Evolutionary conservation across 257 asterid species (phyloP).

Genomic region (Penstemon eatonii): DNA sequence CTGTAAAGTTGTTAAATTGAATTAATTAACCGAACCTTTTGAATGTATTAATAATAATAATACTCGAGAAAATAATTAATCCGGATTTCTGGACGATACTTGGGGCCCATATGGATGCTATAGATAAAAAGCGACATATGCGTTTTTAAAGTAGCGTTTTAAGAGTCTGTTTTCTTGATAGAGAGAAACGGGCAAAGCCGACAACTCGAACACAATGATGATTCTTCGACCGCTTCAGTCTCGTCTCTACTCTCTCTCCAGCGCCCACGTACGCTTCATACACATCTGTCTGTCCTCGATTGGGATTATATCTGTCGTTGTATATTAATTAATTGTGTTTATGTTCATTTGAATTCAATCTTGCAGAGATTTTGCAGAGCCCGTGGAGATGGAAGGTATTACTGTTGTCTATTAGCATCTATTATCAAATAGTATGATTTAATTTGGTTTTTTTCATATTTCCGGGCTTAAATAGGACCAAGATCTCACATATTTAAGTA

Average conservation of each 20-base stretch:
- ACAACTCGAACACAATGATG: slow-evolving; percentile 5
- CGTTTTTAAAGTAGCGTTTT: no score
- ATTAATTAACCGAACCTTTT: no score
- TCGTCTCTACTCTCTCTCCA: slow-evolving; percentile 39
- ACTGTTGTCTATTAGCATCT: neutral
- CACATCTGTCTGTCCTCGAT: slow-evolving; percentile 16
- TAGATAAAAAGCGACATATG: no score
- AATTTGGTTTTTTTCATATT: neutral
- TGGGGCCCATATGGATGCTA: no score
- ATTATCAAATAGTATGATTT: neutral
- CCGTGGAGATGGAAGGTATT: slow-evolving; percentile 53
- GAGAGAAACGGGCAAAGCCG: slow-evolving; percentile 3
- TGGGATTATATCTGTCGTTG: neutral
- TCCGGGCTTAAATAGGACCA: neutral
- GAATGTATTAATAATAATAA: no score
- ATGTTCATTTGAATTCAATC: slow-evolving; percentile 22
- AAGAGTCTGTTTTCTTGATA: no score
- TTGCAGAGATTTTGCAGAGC: slow-evolving; percentile 22
- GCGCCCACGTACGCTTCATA: slow-evolving; percentile 24
- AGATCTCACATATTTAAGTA: neutral
- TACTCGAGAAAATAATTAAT: no score
- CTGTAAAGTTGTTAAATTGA: no score
- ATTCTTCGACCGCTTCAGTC: slow-evolving; percentile 36
- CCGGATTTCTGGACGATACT: no score
- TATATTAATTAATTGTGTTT: neutral